Evolutionary conservation across 2,329 filamentous ascomycete species (phyloP), one percentile per base, ranked within the genome.

Genomic region (Canariomyces notabilis): DNA sequence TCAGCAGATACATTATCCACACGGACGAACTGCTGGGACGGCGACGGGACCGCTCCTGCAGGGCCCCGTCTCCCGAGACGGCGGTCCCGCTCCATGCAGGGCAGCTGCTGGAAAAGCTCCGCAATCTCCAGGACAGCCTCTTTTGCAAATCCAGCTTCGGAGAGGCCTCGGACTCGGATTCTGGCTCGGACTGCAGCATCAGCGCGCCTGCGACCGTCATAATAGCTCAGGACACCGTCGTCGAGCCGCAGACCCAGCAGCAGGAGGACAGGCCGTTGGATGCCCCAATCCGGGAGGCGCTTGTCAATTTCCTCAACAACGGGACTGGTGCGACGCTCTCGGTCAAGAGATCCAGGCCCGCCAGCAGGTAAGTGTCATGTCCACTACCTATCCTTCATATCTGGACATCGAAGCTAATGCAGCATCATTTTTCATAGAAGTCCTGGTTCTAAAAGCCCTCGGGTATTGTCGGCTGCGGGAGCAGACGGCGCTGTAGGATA

Each of bases 1-100:
- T 38, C 14, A 44, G 34, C 42, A 38, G 33, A 23, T 44, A 44
- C 33, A 44, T 44, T 16, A 37, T 37, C n/a, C n/a, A n/a, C 33
- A 31, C 22, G 6, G 22, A 15, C 12, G 23, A 44, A 33, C 19
- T n/a, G n/a, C n/a, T 34, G 19, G 31, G 12, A 36, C 40, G 19
- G 19, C 40, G 16, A 23, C 9, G 26, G 8, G 40, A 12, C 29
- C 14, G 31, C 19, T 36, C 40, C 31, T 23, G 18, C 29, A 35
- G 16, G 7, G 40, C 40, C 29, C 40, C 31, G 31, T 43, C 40
- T 43, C 40, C 40, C 11, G 32, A 36, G 40, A 15, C 40, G 6
- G 32, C 20, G 22, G 22, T 11, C 6, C 29, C 32, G 20, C 11
- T 26, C 3, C 32, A 15, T 43, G 21, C 23, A 16, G 32, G 20